Evolutionary conservation across 176 grass and related monocot species (phyloP).

Genomic region (Dendrocalamus sinicus): DNA sequence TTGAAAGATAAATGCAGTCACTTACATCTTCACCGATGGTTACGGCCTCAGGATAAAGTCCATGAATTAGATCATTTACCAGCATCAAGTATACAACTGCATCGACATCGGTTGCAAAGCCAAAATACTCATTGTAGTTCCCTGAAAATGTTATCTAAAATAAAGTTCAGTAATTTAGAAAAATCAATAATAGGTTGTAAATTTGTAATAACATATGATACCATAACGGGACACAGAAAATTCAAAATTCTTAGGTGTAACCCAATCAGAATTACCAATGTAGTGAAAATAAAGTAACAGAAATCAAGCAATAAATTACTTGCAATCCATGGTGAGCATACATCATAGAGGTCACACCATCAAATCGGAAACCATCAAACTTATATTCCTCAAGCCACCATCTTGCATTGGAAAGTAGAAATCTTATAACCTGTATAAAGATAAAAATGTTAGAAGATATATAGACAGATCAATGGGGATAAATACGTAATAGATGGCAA

Average conservation of each 20-base stretch:
- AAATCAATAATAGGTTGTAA: background rate
- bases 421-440: slow-evolving; percentile 69
- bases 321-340: slow-evolving; percentile 90
- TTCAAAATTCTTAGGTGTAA: slow-evolving; percentile 15
- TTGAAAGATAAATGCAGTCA: slow-evolving; percentile 21
- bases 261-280: slow-evolving; percentile 19
- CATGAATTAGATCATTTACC: slow-evolving; percentile 89
- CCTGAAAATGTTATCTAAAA: slow-evolving; percentile 76
- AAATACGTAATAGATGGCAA: slow-evolving; percentile 2
- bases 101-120: slow-evolving; percentile 83
- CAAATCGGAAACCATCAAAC: slow-evolving; percentile 94
- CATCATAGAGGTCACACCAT: slow-evolving; percentile 97
- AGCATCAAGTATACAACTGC: slow-evolving; percentile 93
- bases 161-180: slow-evolving; percentile 34
- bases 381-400: slow-evolving; percentile 98
- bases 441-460: slow-evolving; percentile 31
- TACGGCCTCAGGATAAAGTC: slow-evolving; percentile 80
- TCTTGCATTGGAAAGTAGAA: slow-evolving; percentile 91
- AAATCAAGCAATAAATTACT: slow-evolving; percentile 51
- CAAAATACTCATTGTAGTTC: slow-evolving; percentile 94
- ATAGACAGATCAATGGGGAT: slow-evolving; percentile 33
- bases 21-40: slow-evolving; percentile 92
- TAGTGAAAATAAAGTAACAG: slow-evolving; percentile 22
- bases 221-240: background rate
- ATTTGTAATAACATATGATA: slow-evolving; percentile 18